Evolutionary conservation across 2,329 filamentous ascomycete genomes (phyloP), one percentile per base, ranked within the genome.

Genomic region (Penicillium sp.): DNA sequence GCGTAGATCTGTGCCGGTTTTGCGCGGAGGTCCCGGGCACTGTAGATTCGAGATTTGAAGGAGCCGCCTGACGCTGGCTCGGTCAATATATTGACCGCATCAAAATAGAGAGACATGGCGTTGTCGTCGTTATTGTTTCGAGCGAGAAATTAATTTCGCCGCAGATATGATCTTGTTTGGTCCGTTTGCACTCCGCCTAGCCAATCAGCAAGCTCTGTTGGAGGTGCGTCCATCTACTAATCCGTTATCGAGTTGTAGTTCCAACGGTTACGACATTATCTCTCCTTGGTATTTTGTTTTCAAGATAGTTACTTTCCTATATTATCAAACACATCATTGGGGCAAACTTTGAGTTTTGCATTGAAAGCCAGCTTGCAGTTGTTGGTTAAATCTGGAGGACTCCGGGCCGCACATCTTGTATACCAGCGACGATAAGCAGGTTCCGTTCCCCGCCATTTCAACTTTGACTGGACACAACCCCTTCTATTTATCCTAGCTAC

Each of bases 101-200:
- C 95, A 73, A 96, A 90, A 74, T 99, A 99, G 55, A 99, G 88
- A 48, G 93, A 96, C 93, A 98, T 98, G 53, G 53, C 35, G 23
- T 25, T 27, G 33, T 48, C 11, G 21, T 14, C 19, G 14, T 54
- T 29, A 55, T 25, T 31, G n/a, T 55, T 58, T 50, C 51, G 51
- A n/a, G 50, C 43, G 53, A 54, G 23, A 60, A 49, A 51, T 54
- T 42, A 49, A 51, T 54, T 42, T 53, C 43, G 49, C 35, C 16
- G 35, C 25, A 43, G 50, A 53, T 39, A 49, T 21, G 43, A 54
- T 37, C 11, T 10, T 54, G 52, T 57, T 52, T 57, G 68, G 23
- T 59, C 16, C 67, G 68, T 70, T 70, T 70, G 68, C 64, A 48
- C 16, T 6, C n/a, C 1, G 0, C 1, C n/a, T 25, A 14, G 16